Base-by-base conservation (phyloP, 169 alveolate genomes). In the Plasmodium vivax region DNA sequence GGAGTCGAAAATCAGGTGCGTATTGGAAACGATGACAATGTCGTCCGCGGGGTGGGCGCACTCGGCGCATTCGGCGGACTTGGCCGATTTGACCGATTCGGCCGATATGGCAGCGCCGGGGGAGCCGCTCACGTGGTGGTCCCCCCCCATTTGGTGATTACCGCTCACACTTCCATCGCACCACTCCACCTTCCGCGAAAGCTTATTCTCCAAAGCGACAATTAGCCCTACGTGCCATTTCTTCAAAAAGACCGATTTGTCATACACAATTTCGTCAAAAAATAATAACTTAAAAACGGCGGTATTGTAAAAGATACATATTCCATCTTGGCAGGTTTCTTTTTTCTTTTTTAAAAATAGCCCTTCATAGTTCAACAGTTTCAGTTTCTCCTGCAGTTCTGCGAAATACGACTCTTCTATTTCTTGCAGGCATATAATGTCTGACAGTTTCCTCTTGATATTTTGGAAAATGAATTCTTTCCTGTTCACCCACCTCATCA, bases 361-460 rank as follows among this genome's bases (percentile, higher is more conserved):
- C 30, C 95, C 91, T 23, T 94, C 87, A 81, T 95, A 96, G 23
- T 96, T 93, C 72, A 96, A 81, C 19, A 45, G 56, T 36, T 94
- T 83, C 73, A 95, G 81, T 72, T 96, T 92, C 14, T 38, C 73
- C 93, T 84, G 68, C 54, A 96, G 93, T 77, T 95, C 93, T 14
- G 62, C 58, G 73, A 94, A 96, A 56, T 96, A 96, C 1, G 45
- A 84, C 47, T 92, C 92, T 58, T 96, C 98, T 51, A 96, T 93
- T 72, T 96, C 98, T 84, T 96, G 98, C 34, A 96, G 79, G 82
- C 97, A 96, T 71, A 96, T 95, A 30, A 96, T 92, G 43, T 96
- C 97, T 56, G 96, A 95, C 38, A 83, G 45, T 23, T 96, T 81
- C 14, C 84, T 84, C 12, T 45, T 36, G 7, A 96, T 77, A 54